Evolutionary conservation across 768 basidiomycete genomes (phyloP), one percentile per base, ranked within the genome.

Genomic region (Termitomyces sp.): DNA sequence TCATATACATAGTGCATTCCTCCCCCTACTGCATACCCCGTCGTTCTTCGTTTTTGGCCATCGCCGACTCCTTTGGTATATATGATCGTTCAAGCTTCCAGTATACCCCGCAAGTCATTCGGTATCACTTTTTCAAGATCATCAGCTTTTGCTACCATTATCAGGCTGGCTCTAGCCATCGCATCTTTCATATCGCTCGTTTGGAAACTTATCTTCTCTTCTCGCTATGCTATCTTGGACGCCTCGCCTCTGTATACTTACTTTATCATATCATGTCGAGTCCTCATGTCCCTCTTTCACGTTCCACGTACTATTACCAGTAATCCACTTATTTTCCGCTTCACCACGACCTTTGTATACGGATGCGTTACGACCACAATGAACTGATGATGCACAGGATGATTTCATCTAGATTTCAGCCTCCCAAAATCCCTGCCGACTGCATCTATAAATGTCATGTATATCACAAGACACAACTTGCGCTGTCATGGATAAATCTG

Each of bases 81-180:
- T 49, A 59, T 58, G 60, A 35, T 56, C 58, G 45, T 56, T 59
- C 61, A 61, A 44, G 38, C 43, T 47, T 52, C 44, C 59, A 62
- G 59, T 67, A 67, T 67, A 67, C 66, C 66, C 66, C 58, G 57
- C 61, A 65, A 65, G 59, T 58, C 61, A 65, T 26, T 50, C 63
- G 59, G 52, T 66, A 60, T 62, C 48, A 57, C 57, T 56, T 17
- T 21, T 58, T 7, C 45, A 53, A 53, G 52, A 57, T 50, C 51
- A 22, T 53, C 26, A 43, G 42, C 43, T 49, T 37, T 42, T 26
- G 35, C 21, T 51, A 17, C 24, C 44, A 11, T 49, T 49, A 22
- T 35, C 40, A 45, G 43, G n/a, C 22, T 51, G 41, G 38, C 51
- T 19, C 37, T 12, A 45, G 24, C 34, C 30, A 50, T 37, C 21